phyloP scores from a whole-genome alignment of 192 early-diverging fungal genomes.

The Phlyctochytrium planicorne region DNA sequence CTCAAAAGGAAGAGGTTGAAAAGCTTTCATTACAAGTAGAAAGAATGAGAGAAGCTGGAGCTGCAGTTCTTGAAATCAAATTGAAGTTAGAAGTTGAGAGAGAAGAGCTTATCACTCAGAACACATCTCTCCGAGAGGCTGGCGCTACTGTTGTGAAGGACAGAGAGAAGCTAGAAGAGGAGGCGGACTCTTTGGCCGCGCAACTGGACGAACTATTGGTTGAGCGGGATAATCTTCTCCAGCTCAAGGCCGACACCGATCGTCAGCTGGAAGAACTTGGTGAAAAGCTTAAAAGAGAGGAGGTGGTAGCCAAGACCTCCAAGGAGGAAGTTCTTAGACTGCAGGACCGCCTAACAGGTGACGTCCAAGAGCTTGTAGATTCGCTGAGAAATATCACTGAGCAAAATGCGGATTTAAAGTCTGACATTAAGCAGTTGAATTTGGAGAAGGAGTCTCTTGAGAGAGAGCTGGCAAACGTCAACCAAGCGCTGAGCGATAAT shows the following conservation, averaged over 20 bases:
- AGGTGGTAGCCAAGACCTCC: neutral
- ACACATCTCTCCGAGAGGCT: constrained; percentile 14
- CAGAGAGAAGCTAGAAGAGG: constrained; percentile 19
- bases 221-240: neutral
- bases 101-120: constrained; percentile 10
- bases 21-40: neutral
- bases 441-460: neutral
- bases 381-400: constrained; percentile 25
- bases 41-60: constrained; percentile 10
- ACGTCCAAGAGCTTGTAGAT: constrained; percentile 26
- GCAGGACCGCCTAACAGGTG: neutral
- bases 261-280: constrained; percentile 4
- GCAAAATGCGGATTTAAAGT: constrained; percentile 21
- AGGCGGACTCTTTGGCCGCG: constrained; percentile 19
- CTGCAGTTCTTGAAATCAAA: constrained; percentile 7
- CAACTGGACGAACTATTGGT: constrained; percentile 27
- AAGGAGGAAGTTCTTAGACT: neutral
- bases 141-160: constrained; percentile 24
- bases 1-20: neutral
- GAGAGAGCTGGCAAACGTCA: neutral
- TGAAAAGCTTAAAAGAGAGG: neutral
- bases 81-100: constrained; percentile 13
- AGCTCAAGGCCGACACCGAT: constrained; percentile 1
- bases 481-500: neutral
- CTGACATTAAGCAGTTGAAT: neutral